A percentile compares a stretch with the other conserved stretches of the same genome.
Evolutionary conservation across 179 eudicot genomes (phyloP).

Genomic region (Heliamphora pulchella): DNA sequence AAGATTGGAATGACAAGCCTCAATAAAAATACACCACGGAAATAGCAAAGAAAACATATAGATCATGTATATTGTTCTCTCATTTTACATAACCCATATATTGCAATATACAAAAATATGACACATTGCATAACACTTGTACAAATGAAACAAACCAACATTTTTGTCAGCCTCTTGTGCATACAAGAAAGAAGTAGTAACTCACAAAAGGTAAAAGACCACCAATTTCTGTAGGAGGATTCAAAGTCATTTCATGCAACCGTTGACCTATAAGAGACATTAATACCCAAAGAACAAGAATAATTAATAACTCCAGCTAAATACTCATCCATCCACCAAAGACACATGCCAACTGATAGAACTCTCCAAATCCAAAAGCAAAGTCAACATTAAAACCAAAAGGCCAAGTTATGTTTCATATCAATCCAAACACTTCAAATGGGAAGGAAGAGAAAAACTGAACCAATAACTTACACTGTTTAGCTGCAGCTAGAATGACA

Average conservation of each 20-base stretch:
- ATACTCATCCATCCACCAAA: not conserved
- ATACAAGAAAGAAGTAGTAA: constrained; percentile 14
- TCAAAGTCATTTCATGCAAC: constrained; percentile 74
- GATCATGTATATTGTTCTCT: not conserved
- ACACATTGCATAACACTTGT: not conserved
- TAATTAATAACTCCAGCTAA: not conserved
- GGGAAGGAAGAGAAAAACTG: constrained; percentile 1
- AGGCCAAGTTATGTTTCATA: not conserved
- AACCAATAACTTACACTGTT: constrained; percentile 53
- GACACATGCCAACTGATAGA: constrained; percentile 2
- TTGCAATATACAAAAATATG: not conserved
- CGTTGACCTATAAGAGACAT: constrained; percentile 58
- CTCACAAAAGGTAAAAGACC: constrained; percentile 64
- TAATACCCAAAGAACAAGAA: not conserved
- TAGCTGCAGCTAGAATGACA: constrained; percentile 71
- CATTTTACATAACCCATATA: not conserved
- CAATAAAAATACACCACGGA: not conserved
- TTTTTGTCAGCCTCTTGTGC: not conserved
- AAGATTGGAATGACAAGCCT: constrained; percentile 1
- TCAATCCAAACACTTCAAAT: not conserved
- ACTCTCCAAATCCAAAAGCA: not conserved
- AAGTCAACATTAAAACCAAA: not conserved
- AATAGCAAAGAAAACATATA: not conserved
- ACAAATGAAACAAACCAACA: not conserved
- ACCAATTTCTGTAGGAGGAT: constrained; percentile 52